Evolutionary conservation across 805 yeast genomes (phyloP).

Genomic region (Candida wancherniae): DNA sequence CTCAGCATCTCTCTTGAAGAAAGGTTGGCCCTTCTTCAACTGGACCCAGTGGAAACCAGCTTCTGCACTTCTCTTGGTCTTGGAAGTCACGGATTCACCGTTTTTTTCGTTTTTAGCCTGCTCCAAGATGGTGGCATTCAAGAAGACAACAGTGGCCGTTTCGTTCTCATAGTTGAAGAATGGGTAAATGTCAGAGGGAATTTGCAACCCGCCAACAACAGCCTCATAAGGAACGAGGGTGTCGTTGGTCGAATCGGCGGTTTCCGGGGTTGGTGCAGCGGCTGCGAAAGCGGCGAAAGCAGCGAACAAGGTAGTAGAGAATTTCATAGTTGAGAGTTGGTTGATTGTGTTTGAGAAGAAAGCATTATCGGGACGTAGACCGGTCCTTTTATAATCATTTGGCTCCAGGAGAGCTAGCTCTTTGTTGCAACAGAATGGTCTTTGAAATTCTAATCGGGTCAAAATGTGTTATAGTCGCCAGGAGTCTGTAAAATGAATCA

Average conservation of each 20-base stretch:
- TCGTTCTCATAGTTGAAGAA: constrained; percentile 10
- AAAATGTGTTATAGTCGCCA: neutral
- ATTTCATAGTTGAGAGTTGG: constrained; percentile 9
- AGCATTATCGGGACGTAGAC: neutral
- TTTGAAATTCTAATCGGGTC: constrained; percentile 10
- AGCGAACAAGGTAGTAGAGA: constrained; percentile 13
- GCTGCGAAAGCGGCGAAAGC: constrained; percentile 11
- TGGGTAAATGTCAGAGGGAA: constrained; percentile 12
- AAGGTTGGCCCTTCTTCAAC: constrained; percentile 6
- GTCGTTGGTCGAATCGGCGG: constrained; percentile 2
- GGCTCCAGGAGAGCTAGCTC: too few species aligned
- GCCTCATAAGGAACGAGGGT: constrained; percentile 14
- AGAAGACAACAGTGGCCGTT: constrained; percentile 10
- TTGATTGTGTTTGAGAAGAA: neutral
- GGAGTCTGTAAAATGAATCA: too few species aligned
- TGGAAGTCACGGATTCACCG: too few species aligned
- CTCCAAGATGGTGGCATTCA: constrained; percentile 16
- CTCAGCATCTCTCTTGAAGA: constrained; percentile 16
- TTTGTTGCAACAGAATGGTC: constrained; percentile 4
- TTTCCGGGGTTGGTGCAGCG: constrained; percentile 10
- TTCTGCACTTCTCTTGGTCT: constrained; percentile 9
- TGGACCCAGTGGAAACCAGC: constrained; percentile 5
- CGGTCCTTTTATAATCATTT: neutral
- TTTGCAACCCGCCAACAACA: constrained; percentile 10
- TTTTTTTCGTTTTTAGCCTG: constrained; percentile 10